Percentiles rank a stretch among this genome's conserved stretches.
These are phyloP conservation scores for Eucalyptus dawsonii DNA, from an alignment of 345 rosid species.

Conservation along the genomic window DNA sequence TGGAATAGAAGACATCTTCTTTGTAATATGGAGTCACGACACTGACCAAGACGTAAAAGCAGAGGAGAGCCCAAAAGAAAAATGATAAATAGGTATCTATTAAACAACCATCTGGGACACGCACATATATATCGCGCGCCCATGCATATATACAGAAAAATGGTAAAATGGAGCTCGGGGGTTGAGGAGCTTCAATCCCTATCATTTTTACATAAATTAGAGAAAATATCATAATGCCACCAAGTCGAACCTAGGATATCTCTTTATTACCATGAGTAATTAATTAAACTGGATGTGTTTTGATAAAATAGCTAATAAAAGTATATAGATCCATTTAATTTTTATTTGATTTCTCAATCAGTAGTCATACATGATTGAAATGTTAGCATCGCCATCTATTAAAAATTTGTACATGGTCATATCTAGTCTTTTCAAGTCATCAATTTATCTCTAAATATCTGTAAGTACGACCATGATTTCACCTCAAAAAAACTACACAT, in stretches of 20 bases:
- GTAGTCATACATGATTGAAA: not conserved
- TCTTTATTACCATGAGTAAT: not conserved
- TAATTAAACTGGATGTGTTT: not conserved
- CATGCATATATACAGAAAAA: not conserved
- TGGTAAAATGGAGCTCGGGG: not conserved
- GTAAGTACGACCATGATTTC: not conserved
- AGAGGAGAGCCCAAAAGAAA: not conserved
- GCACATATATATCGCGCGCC: not conserved
- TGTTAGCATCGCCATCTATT: not conserved
- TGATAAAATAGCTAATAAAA: not conserved
- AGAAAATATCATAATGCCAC: not conserved
- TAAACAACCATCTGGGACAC: not conserved
- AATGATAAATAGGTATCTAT: not conserved
- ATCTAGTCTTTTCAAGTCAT: not conserved
- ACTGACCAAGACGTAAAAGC: constrained; percentile 11
- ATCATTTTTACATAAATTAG: not conserved
- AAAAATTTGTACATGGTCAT: not conserved
- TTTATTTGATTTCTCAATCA: not conserved
- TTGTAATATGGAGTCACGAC: constrained; percentile 92
- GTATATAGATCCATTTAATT: not conserved
- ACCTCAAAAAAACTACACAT: not conserved
- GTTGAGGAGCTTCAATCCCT: not conserved
- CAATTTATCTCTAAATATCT: not conserved
- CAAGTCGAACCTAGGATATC: not conserved
- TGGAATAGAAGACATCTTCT: constrained; percentile 83